Evolutionary conservation across 2,329 filamentous ascomycete species (phyloP), one percentile per base, ranked within the genome.

Genomic region (Pezicula radicicola): DNA sequence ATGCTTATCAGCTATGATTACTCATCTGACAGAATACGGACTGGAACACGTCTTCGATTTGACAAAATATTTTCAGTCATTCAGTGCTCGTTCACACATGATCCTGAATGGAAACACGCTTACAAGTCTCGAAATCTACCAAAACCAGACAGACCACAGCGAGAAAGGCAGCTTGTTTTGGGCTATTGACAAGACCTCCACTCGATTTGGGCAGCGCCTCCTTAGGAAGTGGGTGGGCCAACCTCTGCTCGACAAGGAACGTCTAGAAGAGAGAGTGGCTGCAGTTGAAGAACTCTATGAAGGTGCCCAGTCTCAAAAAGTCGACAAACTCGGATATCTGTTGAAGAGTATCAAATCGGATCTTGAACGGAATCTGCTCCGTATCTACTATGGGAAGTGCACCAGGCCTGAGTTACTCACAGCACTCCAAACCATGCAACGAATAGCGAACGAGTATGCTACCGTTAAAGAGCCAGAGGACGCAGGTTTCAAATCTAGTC

Each of bases 331-430:
- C 2, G 87, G 85, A 57, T 78, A 75, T 18, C 73, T 97, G 9
- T 77, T 99, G 1, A 75, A 78, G 25, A 87, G 79, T 53, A 85
- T 87, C 55, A 90, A 80, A 65, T 84, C 81, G 6, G 94, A 99
- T 65, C 81, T 99, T 6, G 94, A 99, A 70, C 91, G 94, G 60
- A 94, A 89, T 55, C 76, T 99, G 43, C 92, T 97, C 63, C 84
- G 94, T 42, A 96, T 99, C 53, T 99, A 97, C 74, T 99, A 99
- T 70, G 91, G 92, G 46, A 97, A 96, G 72, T 97, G 92, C 68
- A 88, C 89, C 1, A 85, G 94, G 0, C 88, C 92, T 0, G 94
- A 99, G 69, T 82, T 99, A 4, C 77, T 97, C 2, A 83, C 82
- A 1, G 87, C 95, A 4, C 76, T 99, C 1, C 92, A 97, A 68